Evolutionary conservation across 2,329 filamentous ascomycete species (phyloP).

Genomic region (Aspergillus jensenii): DNA sequence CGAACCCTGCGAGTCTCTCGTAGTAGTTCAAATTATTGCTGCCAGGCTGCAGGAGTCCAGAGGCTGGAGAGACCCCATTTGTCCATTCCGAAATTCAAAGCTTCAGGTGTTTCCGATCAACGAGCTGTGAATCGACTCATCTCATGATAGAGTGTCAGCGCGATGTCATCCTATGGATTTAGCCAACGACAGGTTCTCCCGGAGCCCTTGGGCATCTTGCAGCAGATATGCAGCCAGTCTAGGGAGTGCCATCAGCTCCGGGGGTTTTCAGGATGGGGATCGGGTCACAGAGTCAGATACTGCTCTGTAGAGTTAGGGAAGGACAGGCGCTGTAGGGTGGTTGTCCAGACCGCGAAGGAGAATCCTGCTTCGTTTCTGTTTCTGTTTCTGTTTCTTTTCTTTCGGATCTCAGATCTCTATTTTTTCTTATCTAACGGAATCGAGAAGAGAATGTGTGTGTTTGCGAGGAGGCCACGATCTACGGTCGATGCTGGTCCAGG

Average conservation of each 20-base stretch:
- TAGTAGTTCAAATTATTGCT: background rate
- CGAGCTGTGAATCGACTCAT: background rate
- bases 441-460: background rate
- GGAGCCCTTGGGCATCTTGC: conserved; percentile 18
- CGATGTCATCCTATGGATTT: conserved; percentile 1
- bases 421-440: background rate
- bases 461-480: background rate
- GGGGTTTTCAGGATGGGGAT: conserved; percentile 5
- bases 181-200: conserved; percentile 3
- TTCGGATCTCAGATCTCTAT: conserved; percentile 5
- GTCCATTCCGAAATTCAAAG: background rate
- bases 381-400: background rate
- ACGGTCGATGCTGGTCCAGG: conserved; percentile 13
- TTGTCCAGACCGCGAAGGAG: background rate
- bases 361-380: background rate
- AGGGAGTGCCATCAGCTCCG: conserved; percentile 13
- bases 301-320: background rate
- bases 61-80: too few relatives aligned
- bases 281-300: background rate
- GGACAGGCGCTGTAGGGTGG: conserved; percentile 8
- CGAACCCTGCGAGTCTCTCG: conserved; percentile 7
- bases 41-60: background rate
- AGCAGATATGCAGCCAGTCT: conserved; percentile 17
- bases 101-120: background rate
- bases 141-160: background rate